Evolutionary conservation across 2,329 filamentous ascomycete genomes (phyloP).

Genomic region (Didymella segeticola): DNA sequence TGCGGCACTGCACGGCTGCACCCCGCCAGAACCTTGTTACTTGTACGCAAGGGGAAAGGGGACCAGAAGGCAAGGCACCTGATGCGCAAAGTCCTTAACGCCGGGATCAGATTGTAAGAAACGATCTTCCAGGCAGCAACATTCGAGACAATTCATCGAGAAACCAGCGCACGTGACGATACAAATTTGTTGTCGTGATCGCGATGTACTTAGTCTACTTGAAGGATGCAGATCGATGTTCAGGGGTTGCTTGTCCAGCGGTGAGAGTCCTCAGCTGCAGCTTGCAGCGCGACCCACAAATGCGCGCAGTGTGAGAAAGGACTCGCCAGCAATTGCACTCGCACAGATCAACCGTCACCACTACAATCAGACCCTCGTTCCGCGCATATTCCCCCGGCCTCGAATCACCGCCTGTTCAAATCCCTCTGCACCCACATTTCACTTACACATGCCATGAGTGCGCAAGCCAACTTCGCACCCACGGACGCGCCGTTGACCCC

Average conservation of each 20-base stretch:
- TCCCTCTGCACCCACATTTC: slow-evolving; percentile 16
- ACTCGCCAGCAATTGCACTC: slow-evolving; percentile 22
- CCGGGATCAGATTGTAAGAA: neutral
- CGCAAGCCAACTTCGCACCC: slow-evolving; percentile 19
- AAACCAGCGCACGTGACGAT: slow-evolving; percentile 17
- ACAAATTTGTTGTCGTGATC: slow-evolving; percentile 8
- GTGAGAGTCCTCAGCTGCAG: slow-evolving; percentile 15
- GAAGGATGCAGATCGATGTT: slow-evolving; percentile 6
- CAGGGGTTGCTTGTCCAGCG: slow-evolving; percentile 10
- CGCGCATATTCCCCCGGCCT: slow-evolving; percentile 24
- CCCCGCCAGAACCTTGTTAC: slow-evolving; percentile 17
- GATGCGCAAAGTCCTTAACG: slow-evolving; percentile 24
- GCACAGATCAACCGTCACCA: slow-evolving; percentile 24
- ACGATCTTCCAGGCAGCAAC: neutral
- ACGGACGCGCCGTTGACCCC: slow-evolving; percentile 26
- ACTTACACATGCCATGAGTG: slow-evolving; percentile 25
- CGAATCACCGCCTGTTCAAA: slow-evolving; percentile 21
- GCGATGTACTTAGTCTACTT: neutral
- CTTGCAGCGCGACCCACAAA: slow-evolving; percentile 24
- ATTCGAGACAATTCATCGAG: neutral
- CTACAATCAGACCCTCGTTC: slow-evolving; percentile 24
- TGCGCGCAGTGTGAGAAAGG: slow-evolving; percentile 8
- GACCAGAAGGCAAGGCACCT: slow-evolving; percentile 20
- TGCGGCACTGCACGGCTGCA: slow-evolving; percentile 21
- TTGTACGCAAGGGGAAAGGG: slow-evolving; percentile 24